A percentile compares a stretch with the other conserved stretches of the same genome.
phyloP scores from a whole-genome alignment of 164 flowering plant genomes.

The Echeveria elegans region DNA sequence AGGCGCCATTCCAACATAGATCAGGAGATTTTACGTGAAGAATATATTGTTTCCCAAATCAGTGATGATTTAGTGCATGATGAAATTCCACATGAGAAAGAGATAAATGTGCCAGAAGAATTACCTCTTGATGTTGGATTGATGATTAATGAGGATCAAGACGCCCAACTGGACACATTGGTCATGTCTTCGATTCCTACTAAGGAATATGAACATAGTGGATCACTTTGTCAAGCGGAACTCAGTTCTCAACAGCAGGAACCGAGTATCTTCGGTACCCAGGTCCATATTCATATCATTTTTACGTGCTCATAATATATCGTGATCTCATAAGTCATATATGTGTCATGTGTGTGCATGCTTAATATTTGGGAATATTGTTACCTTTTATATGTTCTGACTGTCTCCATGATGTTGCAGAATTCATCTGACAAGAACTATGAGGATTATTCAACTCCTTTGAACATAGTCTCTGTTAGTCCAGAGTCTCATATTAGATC shows the following conservation, averaged over 20 bases:
- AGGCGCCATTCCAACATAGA: constrained; percentile 14
- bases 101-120: neutral
- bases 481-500: constrained; percentile 42
- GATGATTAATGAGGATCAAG: neutral
- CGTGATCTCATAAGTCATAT: neutral
- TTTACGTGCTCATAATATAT: too few species aligned
- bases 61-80: neutral
- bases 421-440: constrained; percentile 15
- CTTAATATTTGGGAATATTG: too few species aligned
- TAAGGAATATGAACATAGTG: neutral
- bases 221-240: neutral
- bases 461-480: constrained; percentile 23
- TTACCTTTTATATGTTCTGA: neutral
- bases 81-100: constrained; percentile 3
- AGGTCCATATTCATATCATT: neutral
- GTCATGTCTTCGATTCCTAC: neutral
- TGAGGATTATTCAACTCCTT: constrained; percentile 17
- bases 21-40: constrained; percentile 13
- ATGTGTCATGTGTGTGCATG: too few species aligned
- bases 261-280: neutral
- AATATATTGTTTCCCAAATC: neutral
- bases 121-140: neutral
- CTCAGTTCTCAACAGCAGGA: neutral
- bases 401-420: constrained; percentile 25
- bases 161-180: neutral